Evolutionary conservation across 345 rosid genomes (phyloP).

Genomic region (Dovyalis caffra): DNA sequence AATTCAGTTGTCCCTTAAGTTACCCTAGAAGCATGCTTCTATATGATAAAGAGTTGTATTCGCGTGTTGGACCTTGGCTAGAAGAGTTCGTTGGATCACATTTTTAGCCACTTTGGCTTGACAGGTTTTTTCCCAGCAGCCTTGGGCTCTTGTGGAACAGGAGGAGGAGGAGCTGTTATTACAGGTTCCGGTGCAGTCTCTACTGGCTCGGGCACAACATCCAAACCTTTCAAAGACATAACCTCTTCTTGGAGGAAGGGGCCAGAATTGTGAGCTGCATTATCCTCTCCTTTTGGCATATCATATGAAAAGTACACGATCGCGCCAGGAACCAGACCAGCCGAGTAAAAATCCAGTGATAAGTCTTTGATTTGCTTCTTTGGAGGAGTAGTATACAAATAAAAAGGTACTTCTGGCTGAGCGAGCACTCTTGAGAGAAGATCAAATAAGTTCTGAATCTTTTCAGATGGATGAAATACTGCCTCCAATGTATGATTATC

Average conservation of each 20-base stretch:
- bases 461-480: conserved; percentile 80
- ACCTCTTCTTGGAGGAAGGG: conserved; percentile 72
- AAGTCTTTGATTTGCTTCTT: conserved; percentile 73
- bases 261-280: conserved; percentile 36
- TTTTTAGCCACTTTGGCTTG: conserved; percentile 75
- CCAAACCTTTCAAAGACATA: conserved; percentile 72
- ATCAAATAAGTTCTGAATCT: conserved; percentile 68
- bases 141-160: conserved; percentile 43
- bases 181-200: conserved; percentile 29
- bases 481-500: conserved; percentile 79
- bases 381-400: conserved; percentile 85
- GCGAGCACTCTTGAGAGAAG: conserved; percentile 62
- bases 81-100: conserved; percentile 39
- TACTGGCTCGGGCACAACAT: conserved; percentile 39
- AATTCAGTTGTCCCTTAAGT: not conserved
- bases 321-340: conserved; percentile 93
- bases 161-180: conserved; percentile 30
- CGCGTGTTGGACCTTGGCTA: not conserved
- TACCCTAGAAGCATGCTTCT: not conserved
- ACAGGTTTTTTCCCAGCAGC: conserved; percentile 55
- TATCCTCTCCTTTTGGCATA: conserved; percentile 56
- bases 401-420: conserved; percentile 63
- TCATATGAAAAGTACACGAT: conserved; percentile 79
- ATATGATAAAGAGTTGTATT: not conserved
- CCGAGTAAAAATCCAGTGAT: conserved; percentile 73